Evolutionary conservation across 208 protist species (phyloP), one percentile per base, ranked within the genome.

Genomic region (Trypanosoma scelopori): DNA sequence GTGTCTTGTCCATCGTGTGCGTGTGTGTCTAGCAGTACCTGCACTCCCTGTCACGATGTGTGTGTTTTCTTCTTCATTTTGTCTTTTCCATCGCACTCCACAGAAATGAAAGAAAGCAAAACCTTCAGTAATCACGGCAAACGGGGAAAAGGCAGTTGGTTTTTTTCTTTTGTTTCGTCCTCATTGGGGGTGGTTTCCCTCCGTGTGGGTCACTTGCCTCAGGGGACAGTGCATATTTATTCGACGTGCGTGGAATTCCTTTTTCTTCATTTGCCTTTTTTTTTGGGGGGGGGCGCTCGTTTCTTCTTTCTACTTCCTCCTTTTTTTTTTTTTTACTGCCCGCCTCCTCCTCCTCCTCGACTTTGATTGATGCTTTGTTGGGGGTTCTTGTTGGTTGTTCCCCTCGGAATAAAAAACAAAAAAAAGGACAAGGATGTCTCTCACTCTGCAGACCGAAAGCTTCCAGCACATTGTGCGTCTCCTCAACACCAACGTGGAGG

Each of bases 381-480:
- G 25, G 1, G 25, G 1, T 35, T 57, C 22, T 1, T 67, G 12
- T 55, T 61, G 15, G 37, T 52, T 70, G 59, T 52, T 59, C 61
- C 47, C 47, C n/a, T n/a, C n/a, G n/a, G n/a, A n/a, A n/a, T n/a
- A n/a, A n/a, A n/a, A n/a, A n/a, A n/a, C 62, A 20, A 32, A 37
- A 37, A 9, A 37, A 37, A 37, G 32, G 32, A 9, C 32, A 37
- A 37, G 32, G 32, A 90, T 87, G 84, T 81, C 84, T 55, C 72
- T 90, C 28, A 78, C 72, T 32, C 71, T 95, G 30, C 75, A 89
- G 59, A 68, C 79, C n/a, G 89, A 94, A 0, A 71, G 98, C 65
- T 99, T 99, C 87, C 96, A 99, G 86, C 97, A 99, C 89, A 99
- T 99, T 72, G 89, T 99, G 76, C 99, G 99, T 99, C 89, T 99